A percentile compares a stretch with the other conserved stretches of the same genome.
Evolutionary conservation across 495 filamentous ascomycete species (phyloP).

Genomic region (Hypoxylon subgilvum): DNA sequence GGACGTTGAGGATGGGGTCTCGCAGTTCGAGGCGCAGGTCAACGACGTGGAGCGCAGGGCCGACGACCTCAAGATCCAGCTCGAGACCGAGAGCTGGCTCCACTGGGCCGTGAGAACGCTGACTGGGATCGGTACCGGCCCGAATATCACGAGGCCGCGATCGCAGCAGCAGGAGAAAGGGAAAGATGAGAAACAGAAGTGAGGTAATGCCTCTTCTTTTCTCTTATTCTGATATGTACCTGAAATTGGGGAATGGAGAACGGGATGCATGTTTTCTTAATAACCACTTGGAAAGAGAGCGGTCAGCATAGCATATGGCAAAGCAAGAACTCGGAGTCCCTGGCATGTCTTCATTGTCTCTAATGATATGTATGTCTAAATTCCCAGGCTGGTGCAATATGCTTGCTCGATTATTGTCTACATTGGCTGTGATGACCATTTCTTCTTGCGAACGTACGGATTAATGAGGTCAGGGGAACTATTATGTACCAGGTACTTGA

Average conservation of each 20-base stretch:
- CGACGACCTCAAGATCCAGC: constrained; percentile 68
- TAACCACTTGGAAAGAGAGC: neutral
- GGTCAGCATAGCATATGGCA: constrained; percentile 29
- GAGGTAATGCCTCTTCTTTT: neutral
- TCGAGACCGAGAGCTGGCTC: constrained; percentile 66
- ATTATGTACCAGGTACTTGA: too few relatives aligned
- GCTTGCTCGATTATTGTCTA: neutral
- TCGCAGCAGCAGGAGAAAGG: neutral
- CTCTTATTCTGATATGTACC: too few relatives aligned
- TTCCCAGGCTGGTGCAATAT: constrained; percentile 25
- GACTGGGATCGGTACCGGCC: constrained; percentile 65
- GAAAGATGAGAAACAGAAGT: neutral
- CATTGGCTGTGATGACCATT: neutral
- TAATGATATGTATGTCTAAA: constrained; percentile 20
- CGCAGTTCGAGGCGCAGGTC: constrained; percentile 82
- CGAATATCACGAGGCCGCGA: constrained; percentile 55
- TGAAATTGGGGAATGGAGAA: too few relatives aligned
- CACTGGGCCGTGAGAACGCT: constrained; percentile 65
- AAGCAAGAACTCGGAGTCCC: constrained; percentile 36
- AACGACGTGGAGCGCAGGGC: constrained; percentile 76
- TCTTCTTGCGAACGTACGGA: too few relatives aligned
- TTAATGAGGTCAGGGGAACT: too few relatives aligned
- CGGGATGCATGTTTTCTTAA: neutral
- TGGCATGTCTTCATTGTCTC: constrained; percentile 11
- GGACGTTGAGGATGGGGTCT: constrained; percentile 84